Base-by-base conservation (phyloP, 1,284 basidiomycete species). In the Ustilago xerochloae region DNA sequence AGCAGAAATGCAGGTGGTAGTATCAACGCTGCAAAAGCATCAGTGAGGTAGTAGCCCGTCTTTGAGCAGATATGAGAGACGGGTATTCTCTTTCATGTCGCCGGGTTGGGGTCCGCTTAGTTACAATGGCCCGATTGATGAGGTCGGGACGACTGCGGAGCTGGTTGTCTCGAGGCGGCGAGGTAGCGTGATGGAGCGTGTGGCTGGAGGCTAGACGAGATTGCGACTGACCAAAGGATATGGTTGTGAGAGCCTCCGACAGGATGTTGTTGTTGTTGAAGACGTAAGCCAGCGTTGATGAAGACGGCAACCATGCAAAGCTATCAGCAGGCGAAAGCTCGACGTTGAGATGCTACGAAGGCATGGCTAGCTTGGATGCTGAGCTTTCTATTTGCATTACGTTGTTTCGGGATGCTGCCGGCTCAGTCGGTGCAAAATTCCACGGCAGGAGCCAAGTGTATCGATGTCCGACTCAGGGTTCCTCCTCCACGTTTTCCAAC, bases 41-140 rank as follows among this genome's bases (percentile, higher is more conserved):
- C 49, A 67, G 49, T 47, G 58, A 61, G 58, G 57, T 36, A 45
- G 29, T 15, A 13, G 28, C 33, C 50, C 29, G 35, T 43, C 9
- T 16, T 39, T 22, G 12, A 43, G 48, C 49, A 55, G 30, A 24
- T 10, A 30, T 18, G 49, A 49, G 29, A 24, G 43, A 9, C 30
- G 8, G 16, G 16, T 36, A 13, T n/a, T 33, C 20, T 57, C 26
- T 26, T 46, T 51, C 64, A 67, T 67, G 41, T 55, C 64, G 53
- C 50, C 43, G 18, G 30, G 28, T 24, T n/a, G 48, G 39, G 22
- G 28, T 30, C 29, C 9, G 10, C 38, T 24, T 24, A 24, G 30
- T 26, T 58, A 9, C 20, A 24, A 47, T 28, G 41, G 20, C 35
- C 38, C 39, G 50, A 52, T 33, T 18, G 20, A 30, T n/a, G 12